These are phyloP conservation scores for Arachis stenosperma DNA, from an alignment of 306 rosid genomes.

Conservation along the genomic window DNA sequence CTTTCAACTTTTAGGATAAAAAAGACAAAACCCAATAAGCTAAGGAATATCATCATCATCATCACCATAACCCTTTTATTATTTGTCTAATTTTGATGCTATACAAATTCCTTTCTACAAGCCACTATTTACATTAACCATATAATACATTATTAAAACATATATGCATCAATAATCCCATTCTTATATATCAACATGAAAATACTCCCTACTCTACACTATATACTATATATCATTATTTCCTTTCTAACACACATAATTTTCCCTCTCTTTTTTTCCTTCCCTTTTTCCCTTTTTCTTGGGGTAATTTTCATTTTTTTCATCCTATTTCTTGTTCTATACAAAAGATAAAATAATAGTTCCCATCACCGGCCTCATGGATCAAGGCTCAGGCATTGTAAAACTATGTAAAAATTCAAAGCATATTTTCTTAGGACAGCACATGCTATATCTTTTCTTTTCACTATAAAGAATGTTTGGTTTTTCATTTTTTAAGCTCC, in stretches of 20 bases:
- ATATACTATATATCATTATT: slow-evolving; percentile 33
- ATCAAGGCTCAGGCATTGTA: slow-evolving; percentile 52
- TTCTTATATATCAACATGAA: slow-evolving; percentile 40
- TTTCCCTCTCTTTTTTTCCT: too few species aligned
- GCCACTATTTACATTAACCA: slow-evolving; percentile 56
- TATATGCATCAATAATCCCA: slow-evolving; percentile 17
- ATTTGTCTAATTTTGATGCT: slow-evolving; percentile 46
- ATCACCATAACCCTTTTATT: slow-evolving; percentile 44
- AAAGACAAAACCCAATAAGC: slow-evolving; percentile 35
- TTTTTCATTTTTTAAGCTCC: neutral
- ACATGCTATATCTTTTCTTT: slow-evolving; percentile 36
- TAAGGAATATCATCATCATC: slow-evolving; percentile 49
- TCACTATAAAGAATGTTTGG: slow-evolving; percentile 39
- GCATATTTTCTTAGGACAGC: slow-evolving; percentile 23
- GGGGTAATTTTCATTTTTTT: neutral
- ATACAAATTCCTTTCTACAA: slow-evolving; percentile 52
- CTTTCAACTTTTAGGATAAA: slow-evolving; percentile 37
- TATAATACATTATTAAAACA: slow-evolving; percentile 42
- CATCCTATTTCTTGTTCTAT: slow-evolving; percentile 43
- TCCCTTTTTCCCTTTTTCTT: neutral
- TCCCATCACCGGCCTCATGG: slow-evolving; percentile 58
- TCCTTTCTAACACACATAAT: slow-evolving; percentile 34
- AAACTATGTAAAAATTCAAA: slow-evolving; percentile 24
- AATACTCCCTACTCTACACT: slow-evolving; percentile 38
- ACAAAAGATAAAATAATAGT: slow-evolving; percentile 44